These are phyloP conservation scores for Diaporthe sp. DNA, from an alignment of 2,329 filamentous ascomycete genomes.

Conservation along the genomic window DNA sequence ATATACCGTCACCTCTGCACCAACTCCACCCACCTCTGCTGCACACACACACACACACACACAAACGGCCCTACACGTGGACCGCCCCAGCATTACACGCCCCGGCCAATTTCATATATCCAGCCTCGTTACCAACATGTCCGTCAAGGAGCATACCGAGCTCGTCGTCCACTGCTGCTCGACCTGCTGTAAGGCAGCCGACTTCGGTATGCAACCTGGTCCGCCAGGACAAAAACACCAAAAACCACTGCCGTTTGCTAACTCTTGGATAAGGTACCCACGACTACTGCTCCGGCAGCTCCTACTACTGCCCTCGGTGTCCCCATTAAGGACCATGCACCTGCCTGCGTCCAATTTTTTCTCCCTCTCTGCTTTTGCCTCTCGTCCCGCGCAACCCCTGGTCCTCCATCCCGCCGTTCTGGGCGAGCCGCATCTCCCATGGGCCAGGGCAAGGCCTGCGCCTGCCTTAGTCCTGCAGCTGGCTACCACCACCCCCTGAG, in stretches of 20 bases:
- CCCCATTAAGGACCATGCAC: constrained; percentile 49
- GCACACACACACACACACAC: background rate
- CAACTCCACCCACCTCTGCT: background rate
- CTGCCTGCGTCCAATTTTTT: background rate
- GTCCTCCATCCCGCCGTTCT: constrained; percentile 43
- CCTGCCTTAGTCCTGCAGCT: constrained; percentile 38
- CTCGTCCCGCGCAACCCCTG: constrained; percentile 16
- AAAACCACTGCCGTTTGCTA: background rate
- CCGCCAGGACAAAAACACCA: background rate
- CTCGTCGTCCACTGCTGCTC: constrained; percentile 66
- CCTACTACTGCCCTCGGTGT: constrained; percentile 59
- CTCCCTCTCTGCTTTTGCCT: background rate
- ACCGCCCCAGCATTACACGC: background rate
- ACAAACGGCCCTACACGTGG: background rate
- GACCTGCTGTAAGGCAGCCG: constrained; percentile 64
- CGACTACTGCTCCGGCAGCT: constrained; percentile 60
- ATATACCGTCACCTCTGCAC: constrained; percentile 12
- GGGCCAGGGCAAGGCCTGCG: constrained; percentile 14
- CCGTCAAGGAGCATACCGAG: constrained; percentile 57
- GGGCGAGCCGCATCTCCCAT: constrained; percentile 45
- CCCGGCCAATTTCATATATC: background rate
- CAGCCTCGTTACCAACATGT: constrained; percentile 50
- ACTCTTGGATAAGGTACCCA: constrained; percentile 51
- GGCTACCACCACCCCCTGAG: constrained; percentile 31
- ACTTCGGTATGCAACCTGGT: constrained; percentile 53